These are phyloP conservation scores for Globisporangium rhizosaccharum DNA, from an alignment of 352 stramenopile genomes.

Conservation along the genomic window DNA sequence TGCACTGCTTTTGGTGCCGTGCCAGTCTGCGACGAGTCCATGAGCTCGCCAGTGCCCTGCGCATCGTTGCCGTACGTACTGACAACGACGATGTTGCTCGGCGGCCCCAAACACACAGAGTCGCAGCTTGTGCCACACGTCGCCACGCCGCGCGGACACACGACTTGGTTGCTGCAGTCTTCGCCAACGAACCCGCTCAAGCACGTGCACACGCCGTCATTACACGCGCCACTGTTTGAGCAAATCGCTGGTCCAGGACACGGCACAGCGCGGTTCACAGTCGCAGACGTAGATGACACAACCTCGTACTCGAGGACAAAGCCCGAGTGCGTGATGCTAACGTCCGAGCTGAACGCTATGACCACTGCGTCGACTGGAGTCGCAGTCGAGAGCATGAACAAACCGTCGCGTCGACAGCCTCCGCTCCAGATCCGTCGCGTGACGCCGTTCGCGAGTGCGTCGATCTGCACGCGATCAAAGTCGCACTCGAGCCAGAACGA, in stretches of 20 bases:
- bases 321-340: conserved; percentile 32
- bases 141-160: conserved; percentile 34
- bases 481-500: conserved; percentile 59
- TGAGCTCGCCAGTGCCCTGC: conserved; percentile 47
- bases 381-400: conserved; percentile 31
- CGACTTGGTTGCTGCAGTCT: conserved; percentile 50
- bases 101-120: conserved; percentile 26
- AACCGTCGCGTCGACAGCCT: conserved; percentile 37
- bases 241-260: conserved; percentile 37
- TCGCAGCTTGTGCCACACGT: conserved; percentile 33
- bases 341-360: conserved; percentile 38
- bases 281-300: conserved; percentile 1
- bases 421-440: conserved; percentile 35
- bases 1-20: conserved; percentile 49
- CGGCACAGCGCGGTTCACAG: conserved; percentile 14
- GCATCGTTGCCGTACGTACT: conserved; percentile 41
- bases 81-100: conserved; percentile 37
- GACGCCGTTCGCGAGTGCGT: conserved; percentile 7
- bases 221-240: conserved; percentile 43
- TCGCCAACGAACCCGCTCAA: conserved; percentile 57
- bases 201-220: conserved; percentile 34
- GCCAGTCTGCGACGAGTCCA: conserved; percentile 37
- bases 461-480: conserved; percentile 37
- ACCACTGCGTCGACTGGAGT: conserved; percentile 24
- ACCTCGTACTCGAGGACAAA: conserved; percentile 41